Percentiles rank a stretch among this genome's conserved stretches.
phyloP scores from a whole-genome alignment of 805 yeast genomes.

The Debaryomyces hansenii region DNA sequence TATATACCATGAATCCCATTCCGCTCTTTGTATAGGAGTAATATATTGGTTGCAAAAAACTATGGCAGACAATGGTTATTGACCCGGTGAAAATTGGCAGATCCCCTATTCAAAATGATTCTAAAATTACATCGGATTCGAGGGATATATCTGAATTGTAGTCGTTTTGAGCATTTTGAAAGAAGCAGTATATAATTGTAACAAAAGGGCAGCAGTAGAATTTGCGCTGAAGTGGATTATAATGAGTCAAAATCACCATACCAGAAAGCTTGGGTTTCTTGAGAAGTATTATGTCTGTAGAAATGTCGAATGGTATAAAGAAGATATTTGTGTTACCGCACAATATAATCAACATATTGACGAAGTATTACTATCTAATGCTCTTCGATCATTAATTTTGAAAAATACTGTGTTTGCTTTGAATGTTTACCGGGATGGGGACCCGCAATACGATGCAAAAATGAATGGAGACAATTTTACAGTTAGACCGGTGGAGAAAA shows the following conservation, averaged over 20 bases:
- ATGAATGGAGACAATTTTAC: constrained; percentile 10
- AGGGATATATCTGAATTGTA: too few species aligned
- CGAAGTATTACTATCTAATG: constrained; percentile 15
- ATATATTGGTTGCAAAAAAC: not conserved
- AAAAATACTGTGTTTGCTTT: constrained; percentile 16
- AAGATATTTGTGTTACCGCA: constrained; percentile 25
- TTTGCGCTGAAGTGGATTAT: too few species aligned
- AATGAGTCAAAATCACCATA: too few species aligned
- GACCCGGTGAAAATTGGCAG: not conserved
- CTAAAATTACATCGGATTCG: too few species aligned
- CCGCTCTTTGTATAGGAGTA: too few species aligned
- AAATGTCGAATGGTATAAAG: constrained; percentile 12
- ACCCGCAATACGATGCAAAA: constrained; percentile 3
- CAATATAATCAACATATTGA: constrained; percentile 14
- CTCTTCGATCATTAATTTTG: constrained; percentile 13
- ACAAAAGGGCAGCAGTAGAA: too few species aligned
- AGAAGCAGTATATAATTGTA: too few species aligned
- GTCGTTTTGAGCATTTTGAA: too few species aligned
- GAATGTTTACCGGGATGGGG: constrained; percentile 16
- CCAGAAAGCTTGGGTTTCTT: constrained; percentile 16
- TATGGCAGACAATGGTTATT: not conserved
- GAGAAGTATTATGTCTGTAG: constrained; percentile 24
- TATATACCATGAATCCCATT: not conserved
- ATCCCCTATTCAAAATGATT: too few species aligned
- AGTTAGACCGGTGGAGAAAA: constrained; percentile 15